Evolutionary conservation across 345 rosid species (phyloP), one percentile per base, ranked within the genome.

Genomic region (Balakata baccata): DNA sequence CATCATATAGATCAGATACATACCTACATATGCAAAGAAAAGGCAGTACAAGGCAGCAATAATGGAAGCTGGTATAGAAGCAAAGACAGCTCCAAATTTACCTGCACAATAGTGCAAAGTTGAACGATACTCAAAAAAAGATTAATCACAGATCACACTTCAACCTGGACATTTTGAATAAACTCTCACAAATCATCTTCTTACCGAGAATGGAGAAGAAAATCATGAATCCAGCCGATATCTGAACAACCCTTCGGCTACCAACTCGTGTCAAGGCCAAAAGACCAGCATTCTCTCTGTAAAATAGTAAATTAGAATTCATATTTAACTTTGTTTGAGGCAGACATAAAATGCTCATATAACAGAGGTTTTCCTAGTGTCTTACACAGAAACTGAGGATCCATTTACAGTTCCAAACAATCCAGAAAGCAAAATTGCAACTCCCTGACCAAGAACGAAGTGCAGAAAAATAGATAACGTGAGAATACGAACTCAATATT

Each of bases 341-440:
- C 8, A 23, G 64, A 68, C 62, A 51, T 53, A 23, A 56, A 64
- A 67, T 12, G 71, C 64, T 74, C 25, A n/a, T 50, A 20, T 41
- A 68, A 41, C 6, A 13, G 13, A 50, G 68, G 64, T 37, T 61
- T 65, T 81, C 7, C 62, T 5, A 60, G 23, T 69, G 60, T 77
- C 94, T 89, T 95, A 95, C 99, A 95, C 93, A 73, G 98, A 91
- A 64, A 92, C 96, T 37, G 99, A 89, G 49, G 94, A 86, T 63
- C 94, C 99, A 66, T 78, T 88, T 73, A 78, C 93, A 74, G 99
- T 95, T 78, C 99, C 99, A 75, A 95, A 95, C 85, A 95, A 80
- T 56, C 94, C 99, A 59, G 99, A 92, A n/a, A 92, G 62, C 81
- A 95, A 82, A 73, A 95, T 92, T 74, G 87, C 99, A 74, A 92